phyloP scores from a whole-genome alignment of 2,329 filamentous ascomycete species.

The Ophidiomyces ophidiicola region DNA sequence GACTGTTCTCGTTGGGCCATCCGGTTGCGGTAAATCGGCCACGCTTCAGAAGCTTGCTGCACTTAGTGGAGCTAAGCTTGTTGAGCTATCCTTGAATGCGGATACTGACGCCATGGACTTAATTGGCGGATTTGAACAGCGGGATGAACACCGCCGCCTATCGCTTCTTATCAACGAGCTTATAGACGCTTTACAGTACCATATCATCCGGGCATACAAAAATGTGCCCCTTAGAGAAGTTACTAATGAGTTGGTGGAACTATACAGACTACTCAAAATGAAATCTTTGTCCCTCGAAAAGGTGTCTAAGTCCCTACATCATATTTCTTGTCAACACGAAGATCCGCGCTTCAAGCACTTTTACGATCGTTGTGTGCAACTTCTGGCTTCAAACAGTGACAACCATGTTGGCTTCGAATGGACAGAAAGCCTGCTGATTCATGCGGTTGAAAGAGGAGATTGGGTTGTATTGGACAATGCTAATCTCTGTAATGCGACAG shows the following conservation, averaged over 20 bases:
- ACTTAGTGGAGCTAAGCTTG: conserved; percentile 59
- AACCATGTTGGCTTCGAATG: conserved; percentile 82
- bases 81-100: conserved; percentile 80
- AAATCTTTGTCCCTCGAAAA: conserved; percentile 22
- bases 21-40: conserved; percentile 76
- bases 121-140: conserved; percentile 91
- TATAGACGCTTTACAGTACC: conserved; percentile 39
- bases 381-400: conserved; percentile 43
- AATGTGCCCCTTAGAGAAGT: conserved; percentile 17
- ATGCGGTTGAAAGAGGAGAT: conserved; percentile 70
- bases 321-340: conserved; percentile 32
- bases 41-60: conserved; percentile 72
- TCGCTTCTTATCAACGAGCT: conserved; percentile 48
- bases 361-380: conserved; percentile 38
- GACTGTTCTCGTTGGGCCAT: conserved; percentile 72
- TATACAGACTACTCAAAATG: conserved; percentile 24
- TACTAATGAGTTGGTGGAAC: conserved; percentile 21
- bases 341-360: conserved; percentile 38
- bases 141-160: conserved; percentile 64
- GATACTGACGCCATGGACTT: conserved; percentile 97
- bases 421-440: conserved; percentile 85
- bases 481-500: conserved; percentile 89
- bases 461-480: conserved; percentile 97
- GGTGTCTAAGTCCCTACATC: conserved; percentile 23
- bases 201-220: conserved; percentile 24